phyloP scores from a whole-genome alignment of 768 basidiomycete genomes.

The Leccinum olivaceopallidum region DNA sequence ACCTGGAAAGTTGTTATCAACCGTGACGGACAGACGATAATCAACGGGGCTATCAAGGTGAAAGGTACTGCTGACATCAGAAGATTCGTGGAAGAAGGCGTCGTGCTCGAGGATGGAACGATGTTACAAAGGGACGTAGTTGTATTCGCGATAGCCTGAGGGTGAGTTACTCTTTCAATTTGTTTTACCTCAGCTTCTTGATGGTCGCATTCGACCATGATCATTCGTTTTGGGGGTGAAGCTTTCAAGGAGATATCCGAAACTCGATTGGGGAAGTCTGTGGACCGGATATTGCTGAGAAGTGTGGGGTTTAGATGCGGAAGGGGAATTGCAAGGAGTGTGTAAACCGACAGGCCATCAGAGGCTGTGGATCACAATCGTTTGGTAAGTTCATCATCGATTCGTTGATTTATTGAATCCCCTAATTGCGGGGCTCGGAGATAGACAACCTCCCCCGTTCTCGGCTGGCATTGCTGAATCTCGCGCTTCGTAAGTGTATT shows the following conservation, averaged over 20 bases:
- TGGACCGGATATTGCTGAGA: conserved; percentile 44
- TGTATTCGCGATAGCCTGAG: no score
- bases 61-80: background rate
- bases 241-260: conserved; percentile 44
- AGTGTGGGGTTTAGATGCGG: conserved; percentile 10
- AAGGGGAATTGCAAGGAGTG: no score
- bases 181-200: background rate
- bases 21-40: conserved; percentile 23
- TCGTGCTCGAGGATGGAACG: background rate
- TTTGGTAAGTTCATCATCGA: no score
- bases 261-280: conserved; percentile 43
- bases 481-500: no score
- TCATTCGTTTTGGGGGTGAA: conserved; percentile 19
- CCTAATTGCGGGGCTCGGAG: no score
- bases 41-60: background rate
- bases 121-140: background rate
- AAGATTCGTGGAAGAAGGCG: background rate
- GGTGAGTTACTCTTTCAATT: background rate
- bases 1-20: conserved; percentile 46
- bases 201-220: background rate
- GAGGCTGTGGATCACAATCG: no score
- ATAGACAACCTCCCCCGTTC: no score
- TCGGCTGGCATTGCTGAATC: no score
- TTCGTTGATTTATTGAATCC: no score
- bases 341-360: no score